phyloP scores from a whole-genome alignment of 176 grass and related monocot genomes.

The Poa annua region DNA sequence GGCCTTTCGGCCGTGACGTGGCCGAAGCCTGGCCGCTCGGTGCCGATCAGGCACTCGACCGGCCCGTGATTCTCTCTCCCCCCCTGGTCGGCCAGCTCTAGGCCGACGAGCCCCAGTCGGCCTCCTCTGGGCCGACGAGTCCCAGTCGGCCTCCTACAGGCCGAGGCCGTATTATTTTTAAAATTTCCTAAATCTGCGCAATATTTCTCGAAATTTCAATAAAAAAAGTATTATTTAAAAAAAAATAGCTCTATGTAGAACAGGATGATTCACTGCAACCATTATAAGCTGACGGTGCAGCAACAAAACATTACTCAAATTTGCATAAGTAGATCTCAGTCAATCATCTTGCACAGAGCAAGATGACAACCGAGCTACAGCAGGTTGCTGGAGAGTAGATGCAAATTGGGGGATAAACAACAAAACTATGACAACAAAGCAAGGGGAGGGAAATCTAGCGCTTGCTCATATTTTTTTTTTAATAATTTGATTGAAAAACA shows the following conservation, averaged over 20 bases:
- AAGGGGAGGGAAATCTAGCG: slow-evolving; percentile 28
- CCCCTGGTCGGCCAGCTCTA: too few species aligned
- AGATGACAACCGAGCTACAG: slow-evolving; percentile 42
- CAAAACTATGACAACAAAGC: slow-evolving; percentile 38
- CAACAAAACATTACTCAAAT: slow-evolving; percentile 49
- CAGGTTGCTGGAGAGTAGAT: slow-evolving; percentile 37
- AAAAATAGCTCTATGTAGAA: background rate
- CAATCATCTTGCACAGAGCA: slow-evolving; percentile 41
- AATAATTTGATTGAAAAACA: slow-evolving; percentile 25
- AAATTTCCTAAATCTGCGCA: too few species aligned
- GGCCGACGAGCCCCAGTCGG: too few species aligned
- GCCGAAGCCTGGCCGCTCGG: too few species aligned
- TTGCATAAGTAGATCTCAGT: background rate
- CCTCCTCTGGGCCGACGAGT: too few species aligned
- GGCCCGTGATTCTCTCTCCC: too few species aligned
- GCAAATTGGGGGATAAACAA: slow-evolving; percentile 28
- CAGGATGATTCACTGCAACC: slow-evolving; percentile 32
- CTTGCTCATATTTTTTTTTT: background rate
- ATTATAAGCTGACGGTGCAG: slow-evolving; percentile 40
- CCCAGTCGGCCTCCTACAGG: too few species aligned
- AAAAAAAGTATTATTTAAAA: too few species aligned
- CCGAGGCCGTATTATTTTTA: too few species aligned
- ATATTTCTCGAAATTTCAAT: too few species aligned
- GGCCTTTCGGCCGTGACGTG: too few species aligned
- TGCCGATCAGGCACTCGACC: too few species aligned